Evolutionary conservation across 495 filamentous ascomycete genomes (phyloP).

Genomic region (Opeltia flavorubescens): DNA sequence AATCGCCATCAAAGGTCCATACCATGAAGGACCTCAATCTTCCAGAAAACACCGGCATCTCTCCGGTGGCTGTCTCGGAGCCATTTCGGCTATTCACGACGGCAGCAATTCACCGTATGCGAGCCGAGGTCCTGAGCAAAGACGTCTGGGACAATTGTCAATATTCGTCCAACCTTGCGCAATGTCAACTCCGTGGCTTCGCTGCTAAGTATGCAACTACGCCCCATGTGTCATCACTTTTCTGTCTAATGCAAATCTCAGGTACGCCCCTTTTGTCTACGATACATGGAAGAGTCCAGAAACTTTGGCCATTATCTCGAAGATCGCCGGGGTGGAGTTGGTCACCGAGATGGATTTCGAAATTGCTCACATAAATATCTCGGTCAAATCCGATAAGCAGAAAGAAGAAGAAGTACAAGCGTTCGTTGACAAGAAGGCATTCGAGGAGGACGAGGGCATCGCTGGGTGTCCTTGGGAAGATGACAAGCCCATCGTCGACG

Average conservation of each 20-base stretch:
- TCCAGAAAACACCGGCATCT: slow-evolving; percentile 41
- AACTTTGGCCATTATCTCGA: slow-evolving; percentile 49
- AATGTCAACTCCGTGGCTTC: slow-evolving; percentile 55
- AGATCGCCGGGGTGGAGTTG: slow-evolving; percentile 61
- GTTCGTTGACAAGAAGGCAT: slow-evolving; percentile 23
- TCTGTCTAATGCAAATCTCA: slow-evolving; percentile 16
- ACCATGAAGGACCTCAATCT: slow-evolving; percentile 49
- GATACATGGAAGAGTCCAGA: slow-evolving; percentile 56
- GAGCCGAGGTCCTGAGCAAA: slow-evolving; percentile 47
- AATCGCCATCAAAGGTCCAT: slow-evolving; percentile 33
- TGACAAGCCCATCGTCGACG: slow-evolving; percentile 50
- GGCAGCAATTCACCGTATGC: slow-evolving; percentile 51
- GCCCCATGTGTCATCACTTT: not conserved
- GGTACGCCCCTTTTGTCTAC: slow-evolving; percentile 52
- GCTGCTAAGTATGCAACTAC: slow-evolving; percentile 41
- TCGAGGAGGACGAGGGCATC: slow-evolving; percentile 32
- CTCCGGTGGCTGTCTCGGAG: slow-evolving; percentile 53
- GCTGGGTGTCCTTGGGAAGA: slow-evolving; percentile 42
- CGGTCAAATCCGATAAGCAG: slow-evolving; percentile 41
- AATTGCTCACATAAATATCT: slow-evolving; percentile 60
- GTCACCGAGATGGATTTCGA: slow-evolving; percentile 59
- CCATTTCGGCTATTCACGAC: slow-evolving; percentile 59
- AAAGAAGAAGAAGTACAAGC: slow-evolving; percentile 31
- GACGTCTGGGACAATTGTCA: slow-evolving; percentile 52
- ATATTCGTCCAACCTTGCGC: slow-evolving; percentile 49